phyloP scores from a whole-genome alignment of 2,329 filamentous ascomycete genomes.

The Paraphaeosphaeria sporulosa region DNA sequence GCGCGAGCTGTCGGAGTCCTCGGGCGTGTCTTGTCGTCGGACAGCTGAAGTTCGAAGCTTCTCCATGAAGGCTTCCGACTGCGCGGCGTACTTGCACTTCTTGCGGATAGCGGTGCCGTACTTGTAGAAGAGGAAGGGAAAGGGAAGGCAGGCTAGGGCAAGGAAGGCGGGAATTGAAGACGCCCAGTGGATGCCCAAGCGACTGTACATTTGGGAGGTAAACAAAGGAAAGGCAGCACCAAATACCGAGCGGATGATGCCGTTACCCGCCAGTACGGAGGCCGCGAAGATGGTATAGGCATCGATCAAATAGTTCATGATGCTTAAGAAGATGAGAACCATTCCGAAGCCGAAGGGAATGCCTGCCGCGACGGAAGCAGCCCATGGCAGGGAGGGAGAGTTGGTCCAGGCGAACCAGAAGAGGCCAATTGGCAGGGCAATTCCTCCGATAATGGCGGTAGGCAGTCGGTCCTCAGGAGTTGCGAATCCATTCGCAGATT shows the following conservation, averaged over 20 bases:
- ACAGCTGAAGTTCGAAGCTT: constrained; percentile 50
- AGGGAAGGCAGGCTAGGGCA: constrained; percentile 73
- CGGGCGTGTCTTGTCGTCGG: constrained; percentile 19
- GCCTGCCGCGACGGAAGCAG: constrained; percentile 60
- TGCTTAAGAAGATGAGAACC: constrained; percentile 70
- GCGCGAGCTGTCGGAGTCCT: constrained; percentile 33
- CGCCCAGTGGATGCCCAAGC: constrained; percentile 74
- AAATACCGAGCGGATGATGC: constrained; percentile 78
- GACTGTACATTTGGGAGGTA: constrained; percentile 60
- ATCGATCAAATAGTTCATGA: constrained; percentile 54
- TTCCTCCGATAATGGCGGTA: constrained; percentile 67
- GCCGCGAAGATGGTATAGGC: constrained; percentile 77
- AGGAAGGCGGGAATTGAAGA: constrained; percentile 77
- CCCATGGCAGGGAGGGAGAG: constrained; percentile 63
- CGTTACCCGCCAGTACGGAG: constrained; percentile 77
- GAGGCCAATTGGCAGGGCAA: constrained; percentile 64
- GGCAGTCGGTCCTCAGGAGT: constrained; percentile 72
- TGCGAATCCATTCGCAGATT: constrained; percentile 61
- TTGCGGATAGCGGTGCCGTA: constrained; percentile 71
- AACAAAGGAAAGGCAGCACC: constrained; percentile 74
- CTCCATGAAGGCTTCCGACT: constrained; percentile 68
- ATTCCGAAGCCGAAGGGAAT: constrained; percentile 66
- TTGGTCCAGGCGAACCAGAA: constrained; percentile 56
- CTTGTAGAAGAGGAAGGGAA: constrained; percentile 78
- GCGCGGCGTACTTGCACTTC: constrained; percentile 73